Evolutionary conservation across 257 asterid genomes (phyloP).

Genomic region (Rauvolfia tetraphylla): DNA sequence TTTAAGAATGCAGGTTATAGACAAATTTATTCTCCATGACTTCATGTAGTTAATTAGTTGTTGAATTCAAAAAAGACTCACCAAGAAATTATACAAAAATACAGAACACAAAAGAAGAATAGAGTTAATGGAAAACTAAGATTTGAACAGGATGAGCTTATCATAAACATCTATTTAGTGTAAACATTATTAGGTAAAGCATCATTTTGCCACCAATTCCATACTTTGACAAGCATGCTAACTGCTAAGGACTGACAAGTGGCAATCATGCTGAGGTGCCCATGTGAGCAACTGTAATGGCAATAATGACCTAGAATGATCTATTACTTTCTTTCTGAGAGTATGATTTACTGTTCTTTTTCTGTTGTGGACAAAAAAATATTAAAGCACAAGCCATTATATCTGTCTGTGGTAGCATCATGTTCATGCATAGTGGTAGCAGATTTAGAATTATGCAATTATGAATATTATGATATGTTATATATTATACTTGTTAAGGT

Average conservation of each 20-base stretch:
- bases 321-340: too few relatives aligned
- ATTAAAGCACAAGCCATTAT: too few relatives aligned
- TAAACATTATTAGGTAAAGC: background rate
- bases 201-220: background rate
- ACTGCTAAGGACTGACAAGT: background rate
- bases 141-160: background rate
- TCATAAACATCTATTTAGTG: background rate
- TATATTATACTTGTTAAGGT: too few relatives aligned
- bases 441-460: too few relatives aligned
- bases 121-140: background rate
- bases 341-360: too few relatives aligned
- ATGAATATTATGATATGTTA: too few relatives aligned
- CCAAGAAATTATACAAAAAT: background rate
- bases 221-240: background rate
- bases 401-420: too few relatives aligned
- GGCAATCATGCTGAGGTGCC: background rate
- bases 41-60: background rate
- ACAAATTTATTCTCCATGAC: background rate
- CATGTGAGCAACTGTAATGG: background rate
- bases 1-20: background rate
- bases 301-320: too few relatives aligned
- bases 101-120: background rate
- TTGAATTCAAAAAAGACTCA: background rate
- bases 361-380: too few relatives aligned
- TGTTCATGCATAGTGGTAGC: too few relatives aligned